Conservation (phyloP, 345 rosid species). For the Pistacia integerrima region DNA sequence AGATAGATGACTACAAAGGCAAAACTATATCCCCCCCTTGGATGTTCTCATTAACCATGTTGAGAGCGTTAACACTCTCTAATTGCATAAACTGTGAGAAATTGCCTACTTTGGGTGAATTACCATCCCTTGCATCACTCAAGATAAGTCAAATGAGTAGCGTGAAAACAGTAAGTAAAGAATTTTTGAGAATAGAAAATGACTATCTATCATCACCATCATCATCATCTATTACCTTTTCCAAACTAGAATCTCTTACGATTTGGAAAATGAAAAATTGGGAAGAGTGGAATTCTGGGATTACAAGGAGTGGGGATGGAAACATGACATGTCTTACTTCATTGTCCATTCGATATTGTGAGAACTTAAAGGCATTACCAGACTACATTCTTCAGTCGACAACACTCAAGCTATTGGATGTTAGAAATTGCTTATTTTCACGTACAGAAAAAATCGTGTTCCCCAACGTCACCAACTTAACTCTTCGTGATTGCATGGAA, state of each 20-base stretch:
- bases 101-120: neutral
- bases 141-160: neutral
- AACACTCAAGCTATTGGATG: neutral
- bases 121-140: neutral
- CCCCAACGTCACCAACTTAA: neutral
- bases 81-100: neutral
- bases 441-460: too few species aligned
- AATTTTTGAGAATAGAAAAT: neutral
- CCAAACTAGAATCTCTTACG: neutral
- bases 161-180: neutral
- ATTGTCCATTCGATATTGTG: neutral
- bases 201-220: neutral
- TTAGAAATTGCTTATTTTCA: neutral
- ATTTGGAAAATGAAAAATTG: neutral
- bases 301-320: neutral
- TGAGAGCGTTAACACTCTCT: neutral
- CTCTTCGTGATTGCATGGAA: neutral
- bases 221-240: neutral
- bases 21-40: neutral
- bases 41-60: neutral
- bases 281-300: neutral
- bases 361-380: neutral
- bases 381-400: neutral
- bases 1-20: neutral
- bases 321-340: neutral